phyloP scores from a whole-genome alignment of 2,329 filamentous ascomycete species.

The Hypoxylon sp. region DNA sequence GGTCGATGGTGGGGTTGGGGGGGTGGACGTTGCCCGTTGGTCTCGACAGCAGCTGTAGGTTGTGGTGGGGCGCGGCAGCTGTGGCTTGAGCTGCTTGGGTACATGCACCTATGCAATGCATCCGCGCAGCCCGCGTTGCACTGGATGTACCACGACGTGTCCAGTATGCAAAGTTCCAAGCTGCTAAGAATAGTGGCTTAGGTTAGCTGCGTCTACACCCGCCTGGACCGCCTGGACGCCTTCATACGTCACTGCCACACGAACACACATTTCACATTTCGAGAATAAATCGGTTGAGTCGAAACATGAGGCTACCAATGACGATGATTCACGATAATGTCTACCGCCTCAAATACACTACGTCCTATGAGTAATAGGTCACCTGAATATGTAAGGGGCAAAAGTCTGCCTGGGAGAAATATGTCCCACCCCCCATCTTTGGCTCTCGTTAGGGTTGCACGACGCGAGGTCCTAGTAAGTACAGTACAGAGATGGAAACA shows the following conservation, averaged over 20 bases:
- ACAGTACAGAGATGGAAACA: slow-evolving; percentile 20
- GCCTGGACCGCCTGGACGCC: background rate
- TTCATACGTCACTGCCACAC: slow-evolving; percentile 30
- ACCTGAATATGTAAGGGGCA: slow-evolving; percentile 25
- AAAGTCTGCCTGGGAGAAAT: slow-evolving; percentile 20
- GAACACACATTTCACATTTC: slow-evolving; percentile 17
- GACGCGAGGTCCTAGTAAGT: slow-evolving; percentile 28
- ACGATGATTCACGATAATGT: background rate
- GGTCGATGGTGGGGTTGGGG: slow-evolving; percentile 33
- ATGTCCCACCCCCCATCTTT: slow-evolving; percentile 7
- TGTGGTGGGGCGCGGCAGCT: slow-evolving; percentile 21
- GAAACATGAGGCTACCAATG: slow-evolving; percentile 40
- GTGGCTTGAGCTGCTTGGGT: slow-evolving; percentile 30
- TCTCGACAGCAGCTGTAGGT: slow-evolving; percentile 30
- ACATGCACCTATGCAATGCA: slow-evolving; percentile 7
- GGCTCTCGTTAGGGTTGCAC: slow-evolving; percentile 19
- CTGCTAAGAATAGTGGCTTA: slow-evolving; percentile 33
- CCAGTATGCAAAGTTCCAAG: background rate
- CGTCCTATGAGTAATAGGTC: slow-evolving; percentile 28
- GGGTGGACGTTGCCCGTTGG: slow-evolving; percentile 40
- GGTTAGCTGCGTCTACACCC: slow-evolving; percentile 36
- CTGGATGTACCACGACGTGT: slow-evolving; percentile 8
- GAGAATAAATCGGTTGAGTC: slow-evolving; percentile 18
- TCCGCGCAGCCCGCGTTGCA: background rate
- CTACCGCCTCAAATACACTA: slow-evolving; percentile 8